Percentiles rank a stretch among this genome's conserved stretches.
phyloP scores from a whole-genome alignment of 805 yeast genomes.

The Candida maesae region DNA sequence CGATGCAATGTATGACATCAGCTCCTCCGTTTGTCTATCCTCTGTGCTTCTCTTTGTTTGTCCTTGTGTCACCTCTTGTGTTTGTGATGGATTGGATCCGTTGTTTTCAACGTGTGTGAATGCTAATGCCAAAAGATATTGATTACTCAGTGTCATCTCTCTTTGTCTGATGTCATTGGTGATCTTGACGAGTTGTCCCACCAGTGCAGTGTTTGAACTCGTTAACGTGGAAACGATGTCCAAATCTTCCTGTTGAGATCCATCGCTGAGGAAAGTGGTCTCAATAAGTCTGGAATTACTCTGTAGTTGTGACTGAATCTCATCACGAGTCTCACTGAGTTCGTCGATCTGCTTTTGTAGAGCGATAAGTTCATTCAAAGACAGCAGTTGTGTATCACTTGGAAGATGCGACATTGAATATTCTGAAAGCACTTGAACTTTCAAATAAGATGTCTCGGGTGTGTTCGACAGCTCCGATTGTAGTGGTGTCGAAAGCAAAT shows the following conservation, averaged over 20 bases:
- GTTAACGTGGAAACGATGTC: slow-evolving; percentile 9
- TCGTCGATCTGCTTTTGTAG: slow-evolving; percentile 9
- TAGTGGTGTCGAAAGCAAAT: slow-evolving; percentile 11
- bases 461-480: slow-evolving; percentile 16
- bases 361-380: slow-evolving; percentile 12
- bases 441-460: slow-evolving; percentile 13
- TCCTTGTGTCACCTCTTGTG: background rate
- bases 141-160: slow-evolving; percentile 10
- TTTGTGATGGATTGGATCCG: slow-evolving; percentile 1
- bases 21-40: slow-evolving; percentile 20
- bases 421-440: slow-evolving; percentile 22
- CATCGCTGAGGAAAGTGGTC: background rate
- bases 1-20: slow-evolving; percentile 26
- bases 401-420: slow-evolving; percentile 18
- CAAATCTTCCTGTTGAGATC: background rate
- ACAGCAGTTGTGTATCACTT: slow-evolving; percentile 10
- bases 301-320: slow-evolving; percentile 16
- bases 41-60: slow-evolving; percentile 1
- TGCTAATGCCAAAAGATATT: slow-evolving; percentile 19
- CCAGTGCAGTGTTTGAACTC: slow-evolving; percentile 14
- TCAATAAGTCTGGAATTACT: slow-evolving; percentile 12
- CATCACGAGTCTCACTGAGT: slow-evolving; percentile 12
- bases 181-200: slow-evolving; percentile 9
- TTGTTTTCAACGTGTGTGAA: slow-evolving; percentile 22
- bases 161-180: slow-evolving; percentile 9